Evolutionary conservation across 108 stramenopile species (phyloP), one percentile per base, ranked within the genome.

Genomic region (Pseudonitzschia delicatissima): DNA sequence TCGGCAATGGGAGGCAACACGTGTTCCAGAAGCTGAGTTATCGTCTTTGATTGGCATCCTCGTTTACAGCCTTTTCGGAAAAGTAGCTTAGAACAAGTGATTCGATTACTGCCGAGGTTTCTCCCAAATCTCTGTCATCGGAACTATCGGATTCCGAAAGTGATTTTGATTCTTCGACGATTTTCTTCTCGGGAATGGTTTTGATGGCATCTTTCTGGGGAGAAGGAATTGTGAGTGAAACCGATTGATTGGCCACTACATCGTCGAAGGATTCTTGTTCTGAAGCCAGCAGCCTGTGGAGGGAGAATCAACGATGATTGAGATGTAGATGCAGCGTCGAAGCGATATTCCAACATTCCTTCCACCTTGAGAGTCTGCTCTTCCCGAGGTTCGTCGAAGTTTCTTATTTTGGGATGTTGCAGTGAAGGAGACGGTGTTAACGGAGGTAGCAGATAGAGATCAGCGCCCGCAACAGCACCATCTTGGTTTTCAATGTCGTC

Each of bases 401-500:
- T 15, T 15, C 2, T 11, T 42, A 15, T 42, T 11, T 12, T 35
- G 31, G 31, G 1, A 2, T 48, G 20, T 48, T 2, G 4, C 3
- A 17, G 7, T 4, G 47, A 23, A 18, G 20, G 7, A 23, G 47
- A 27, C 13, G 53, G 53, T 15, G 53, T 31, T n/a, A 55, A 17
- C 15, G 53, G 53, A 33, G 53, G 53, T 29, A 55, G 28, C 11
- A 33, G 42, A 5, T 26, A 28, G 5, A 49, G 15, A 7, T 7
- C 1, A 8, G 1, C 48, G 8, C 20, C 21, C n/a, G 31, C 11
- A 55, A 29, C 53, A 23, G n/a, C 53, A 12, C 32, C 18, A 33
- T 5, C n/a, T 34, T 31, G 53, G 8, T 55, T 55, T 33, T 55
- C 53, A 4, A 55, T 29, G n/a, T 55, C 53, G 53, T 55, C 25